Percentiles rank a stretch among this genome's conserved stretches.
These are phyloP conservation scores for Cinnamomum chago DNA, from an alignment of 164 flowering plant species.

Conservation along the genomic window DNA sequence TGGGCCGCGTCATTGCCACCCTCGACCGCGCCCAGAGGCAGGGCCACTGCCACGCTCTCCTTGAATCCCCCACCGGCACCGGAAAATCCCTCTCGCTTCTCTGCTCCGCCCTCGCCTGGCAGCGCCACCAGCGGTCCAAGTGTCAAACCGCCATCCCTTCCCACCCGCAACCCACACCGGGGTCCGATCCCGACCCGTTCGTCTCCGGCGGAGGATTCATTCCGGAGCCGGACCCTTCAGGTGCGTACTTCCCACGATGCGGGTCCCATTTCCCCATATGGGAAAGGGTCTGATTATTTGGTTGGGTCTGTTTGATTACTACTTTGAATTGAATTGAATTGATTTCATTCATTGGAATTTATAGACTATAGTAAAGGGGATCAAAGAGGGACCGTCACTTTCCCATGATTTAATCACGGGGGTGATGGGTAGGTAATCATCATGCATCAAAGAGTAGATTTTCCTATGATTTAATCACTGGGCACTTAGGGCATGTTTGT, in stretches of 20 bases:
- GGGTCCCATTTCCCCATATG: not conserved
- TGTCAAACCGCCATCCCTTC: slow-evolving; percentile 14
- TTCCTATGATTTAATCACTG: no score
- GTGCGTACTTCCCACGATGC: slow-evolving; percentile 20
- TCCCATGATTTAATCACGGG: no score
- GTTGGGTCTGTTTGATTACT: no score
- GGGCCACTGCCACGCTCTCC: slow-evolving; percentile 86
- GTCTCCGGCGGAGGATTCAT: slow-evolving; percentile 81
- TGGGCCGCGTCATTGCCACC: slow-evolving; percentile 86
- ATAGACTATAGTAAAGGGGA: no score
- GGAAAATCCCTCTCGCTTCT: slow-evolving; percentile 94
- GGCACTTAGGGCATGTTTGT: no score
- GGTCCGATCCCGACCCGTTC: slow-evolving; percentile 46
- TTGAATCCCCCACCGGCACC: slow-evolving; percentile 97
- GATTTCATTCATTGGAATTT: no score
- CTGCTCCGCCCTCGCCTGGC: slow-evolving; percentile 96
- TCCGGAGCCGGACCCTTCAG: slow-evolving; percentile 57
- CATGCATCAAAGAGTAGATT: no score
- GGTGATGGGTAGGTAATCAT: no score
- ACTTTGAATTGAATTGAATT: no score
- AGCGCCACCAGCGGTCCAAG: slow-evolving; percentile 33
- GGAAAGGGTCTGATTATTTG: not conserved
- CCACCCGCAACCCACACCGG: slow-evolving; percentile 43
- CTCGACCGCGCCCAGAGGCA: slow-evolving; percentile 75
- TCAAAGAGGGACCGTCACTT: no score